Evolutionary conservation across 169 alveolate species (phyloP), one percentile per base, ranked within the genome.

Genomic region (Cardiosporidium cionae): DNA sequence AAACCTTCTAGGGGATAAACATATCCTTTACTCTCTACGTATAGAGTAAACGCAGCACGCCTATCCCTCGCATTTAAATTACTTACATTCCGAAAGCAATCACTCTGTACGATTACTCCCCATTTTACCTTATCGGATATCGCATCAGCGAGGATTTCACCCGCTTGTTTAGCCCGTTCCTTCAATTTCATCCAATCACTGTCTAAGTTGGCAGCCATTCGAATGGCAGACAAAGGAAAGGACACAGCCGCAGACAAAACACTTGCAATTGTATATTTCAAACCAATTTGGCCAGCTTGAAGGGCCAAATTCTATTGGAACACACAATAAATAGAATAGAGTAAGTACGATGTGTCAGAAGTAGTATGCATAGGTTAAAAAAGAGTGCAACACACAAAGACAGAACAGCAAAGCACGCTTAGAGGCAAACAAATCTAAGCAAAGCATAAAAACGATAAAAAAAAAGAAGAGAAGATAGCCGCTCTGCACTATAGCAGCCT

Each of bases 131-230:
- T 83, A 71, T 89, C 92, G 53, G 90, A 77, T 22, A 92, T 81
- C 7, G 94, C 96, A 32, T 88, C 91, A 1, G 97, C 97, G 54
- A 93, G 86, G 1, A 90, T 76, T 29, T 82, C 65, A 25, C 96
- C 97, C 9, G 93, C 94, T 72, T 83, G 92, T 77, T 87, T 86
- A 16, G 97, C 94, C 67, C 93, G 81, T 34, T 90, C 91, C 69
- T 92, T 79, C 62, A 86, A 80, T 31, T 89, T 83, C 66, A 88
- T 79, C 94, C 95, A 93, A 29, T 92, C 86, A 78, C 89, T 92
- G 73, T 93, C 97, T 25, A 93, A 78, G 44, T 85, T 86, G 27
- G 93, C 86, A 23, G 95, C 93, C 78, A 82, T 90, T 77, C 89
- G 91, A 68, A 92, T 82, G 58, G 90, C 70, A 6, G 92, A 85